A percentile compares a stretch with the other conserved stretches of the same genome.
Evolutionary conservation across 176 grass and related monocot genomes (phyloP).

Genomic region (Elymus sibiricus): DNA sequence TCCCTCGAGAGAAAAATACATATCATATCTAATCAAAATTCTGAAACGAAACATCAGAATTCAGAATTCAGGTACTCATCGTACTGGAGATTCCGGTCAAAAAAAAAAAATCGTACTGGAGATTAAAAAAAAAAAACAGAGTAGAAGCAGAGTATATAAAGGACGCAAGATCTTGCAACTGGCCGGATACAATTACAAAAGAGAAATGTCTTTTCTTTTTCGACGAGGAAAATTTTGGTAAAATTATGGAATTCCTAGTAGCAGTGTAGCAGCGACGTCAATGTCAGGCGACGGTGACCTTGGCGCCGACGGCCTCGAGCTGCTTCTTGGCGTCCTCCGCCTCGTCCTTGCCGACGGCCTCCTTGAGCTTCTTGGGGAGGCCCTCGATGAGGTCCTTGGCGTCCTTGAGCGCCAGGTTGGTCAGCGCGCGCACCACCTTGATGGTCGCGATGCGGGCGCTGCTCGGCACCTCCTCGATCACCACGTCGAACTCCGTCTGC

Average conservation of each 20-base stretch:
- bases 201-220: neutral
- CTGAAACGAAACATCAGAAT: neutral
- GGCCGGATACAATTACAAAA: neutral
- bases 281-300: slow-evolving; percentile 37
- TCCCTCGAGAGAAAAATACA: neutral
- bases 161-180: neutral
- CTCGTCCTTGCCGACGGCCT: slow-evolving; percentile 55
- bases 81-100: too few species aligned
- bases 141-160: neutral
- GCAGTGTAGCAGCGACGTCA: neutral
- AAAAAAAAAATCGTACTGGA: neutral
- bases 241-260: neutral
- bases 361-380: slow-evolving; percentile 70
- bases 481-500: slow-evolving; percentile 57
- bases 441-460: slow-evolving; percentile 52
- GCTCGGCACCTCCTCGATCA: slow-evolving; percentile 63
- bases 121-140: neutral
- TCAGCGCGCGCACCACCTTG: slow-evolving; percentile 48
- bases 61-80: neutral
- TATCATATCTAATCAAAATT: neutral
- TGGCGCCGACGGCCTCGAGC: slow-evolving; percentile 60
- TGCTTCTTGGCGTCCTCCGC: slow-evolving; percentile 56
- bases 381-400: slow-evolving; percentile 67
- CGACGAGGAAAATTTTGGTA: neutral
- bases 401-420: slow-evolving; percentile 58